Percentiles rank a stretch among this genome's conserved stretches.
Evolutionary conservation across 306 rosid genomes (phyloP).

Genomic region (Fragaria ananassa): DNA sequence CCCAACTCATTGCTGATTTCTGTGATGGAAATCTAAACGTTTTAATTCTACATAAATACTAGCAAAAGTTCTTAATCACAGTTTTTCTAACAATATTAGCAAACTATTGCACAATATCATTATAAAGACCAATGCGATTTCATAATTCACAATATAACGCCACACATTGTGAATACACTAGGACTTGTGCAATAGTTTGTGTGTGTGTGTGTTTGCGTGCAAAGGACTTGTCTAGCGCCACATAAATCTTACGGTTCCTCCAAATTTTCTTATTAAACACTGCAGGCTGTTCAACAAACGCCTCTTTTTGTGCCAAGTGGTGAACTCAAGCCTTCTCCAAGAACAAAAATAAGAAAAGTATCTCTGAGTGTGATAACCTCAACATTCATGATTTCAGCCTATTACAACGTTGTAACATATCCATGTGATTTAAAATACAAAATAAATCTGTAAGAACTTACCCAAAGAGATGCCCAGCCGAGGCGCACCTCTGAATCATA

Average conservation of each 20-base stretch:
- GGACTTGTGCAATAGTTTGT: not conserved
- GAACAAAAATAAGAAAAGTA: not conserved
- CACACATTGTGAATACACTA: too few species aligned
- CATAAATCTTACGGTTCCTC: not conserved
- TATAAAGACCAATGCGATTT: not conserved
- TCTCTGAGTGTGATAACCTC: not conserved
- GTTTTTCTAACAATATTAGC: not conserved
- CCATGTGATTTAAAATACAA: not conserved
- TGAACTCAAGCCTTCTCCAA: not conserved
- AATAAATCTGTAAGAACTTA: slow-evolving; percentile 35
- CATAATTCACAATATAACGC: not conserved
- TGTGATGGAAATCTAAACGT: not conserved
- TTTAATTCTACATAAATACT: not conserved
- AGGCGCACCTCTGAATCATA: slow-evolving; percentile 92
- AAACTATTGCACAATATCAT: not conserved
- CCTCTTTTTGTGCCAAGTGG: not conserved
- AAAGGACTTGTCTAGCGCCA: not conserved
- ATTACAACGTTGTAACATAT: not conserved
- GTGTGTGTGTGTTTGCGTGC: not conserved
- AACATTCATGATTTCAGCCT: not conserved
- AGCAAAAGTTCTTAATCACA: not conserved
- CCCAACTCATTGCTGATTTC: not conserved
- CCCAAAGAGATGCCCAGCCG: slow-evolving; percentile 99
- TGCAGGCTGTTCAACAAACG: not conserved
- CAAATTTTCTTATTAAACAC: not conserved